phyloP scores from a whole-genome alignment of 768 basidiomycete species.

The Phanerochaete sordida region DNA sequence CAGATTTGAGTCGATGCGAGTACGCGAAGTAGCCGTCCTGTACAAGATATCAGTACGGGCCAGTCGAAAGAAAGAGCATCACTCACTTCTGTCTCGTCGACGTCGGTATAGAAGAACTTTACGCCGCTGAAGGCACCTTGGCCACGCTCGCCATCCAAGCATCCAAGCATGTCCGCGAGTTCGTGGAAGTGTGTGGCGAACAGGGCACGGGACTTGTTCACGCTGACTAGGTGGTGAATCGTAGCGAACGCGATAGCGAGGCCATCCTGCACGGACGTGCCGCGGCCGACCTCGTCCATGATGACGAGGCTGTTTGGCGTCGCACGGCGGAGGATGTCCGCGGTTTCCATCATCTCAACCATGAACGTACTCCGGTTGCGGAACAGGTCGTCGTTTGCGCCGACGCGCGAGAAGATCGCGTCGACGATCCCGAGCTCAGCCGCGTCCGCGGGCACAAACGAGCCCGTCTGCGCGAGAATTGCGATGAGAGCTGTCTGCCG shows the following conservation, averaged over 20 bases:
- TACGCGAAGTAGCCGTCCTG: constrained; percentile 82
- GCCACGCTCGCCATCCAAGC: constrained; percentile 40
- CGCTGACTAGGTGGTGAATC: constrained; percentile 71
- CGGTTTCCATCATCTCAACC: constrained; percentile 97
- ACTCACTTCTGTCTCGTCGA: constrained; percentile 73
- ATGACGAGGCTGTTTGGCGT: constrained; percentile 90
- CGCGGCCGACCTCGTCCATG: constrained; percentile 99
- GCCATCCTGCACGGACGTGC: constrained; percentile 90
- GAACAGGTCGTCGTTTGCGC: constrained; percentile 93
- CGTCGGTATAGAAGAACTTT: constrained; percentile 86
- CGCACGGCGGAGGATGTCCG: constrained; percentile 83
- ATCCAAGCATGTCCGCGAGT: constrained; percentile 78
- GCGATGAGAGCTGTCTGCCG: constrained; percentile 89
- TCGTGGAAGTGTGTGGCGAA: constrained; percentile 99
- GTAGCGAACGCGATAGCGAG: constrained; percentile 92
- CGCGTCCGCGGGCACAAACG: constrained; percentile 85
- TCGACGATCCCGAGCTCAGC: constrained; percentile 87
- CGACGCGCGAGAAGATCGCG: constrained; percentile 89
- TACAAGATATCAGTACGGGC: neutral
- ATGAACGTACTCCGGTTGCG: constrained; percentile 95
- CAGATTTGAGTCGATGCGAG: constrained; percentile 74
- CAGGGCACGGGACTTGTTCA: constrained; percentile 76
- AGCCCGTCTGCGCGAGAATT: constrained; percentile 89
- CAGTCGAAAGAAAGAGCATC: neutral
- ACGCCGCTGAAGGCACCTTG: constrained; percentile 55